Evolutionary conservation across 495 filamentous ascomycete genomes (phyloP).

Genomic region (Hyaloscypha finlandica): DNA sequence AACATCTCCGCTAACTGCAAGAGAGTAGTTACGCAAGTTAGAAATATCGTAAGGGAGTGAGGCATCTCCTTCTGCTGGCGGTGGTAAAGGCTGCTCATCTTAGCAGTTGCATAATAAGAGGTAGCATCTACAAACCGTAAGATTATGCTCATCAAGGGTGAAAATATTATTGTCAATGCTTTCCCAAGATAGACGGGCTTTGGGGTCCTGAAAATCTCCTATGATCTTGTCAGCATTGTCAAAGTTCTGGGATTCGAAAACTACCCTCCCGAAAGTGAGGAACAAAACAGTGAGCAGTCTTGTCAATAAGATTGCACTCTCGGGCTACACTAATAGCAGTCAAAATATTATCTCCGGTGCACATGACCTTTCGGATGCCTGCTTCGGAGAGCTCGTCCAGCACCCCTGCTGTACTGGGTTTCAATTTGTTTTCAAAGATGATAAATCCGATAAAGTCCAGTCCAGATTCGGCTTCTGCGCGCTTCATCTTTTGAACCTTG

Average conservation of each 20-base stretch:
- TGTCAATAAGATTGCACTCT: constrained; percentile 84
- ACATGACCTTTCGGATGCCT: constrained; percentile 91
- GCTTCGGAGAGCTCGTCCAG: constrained; percentile 83
- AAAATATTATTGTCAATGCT: constrained; percentile 82
- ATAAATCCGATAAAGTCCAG: constrained; percentile 94
- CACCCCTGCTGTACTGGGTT: constrained; percentile 74
- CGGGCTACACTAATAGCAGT: constrained; percentile 96
- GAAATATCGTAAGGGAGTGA: constrained; percentile 83
- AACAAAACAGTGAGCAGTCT: constrained; percentile 83
- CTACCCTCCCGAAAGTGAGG: constrained; percentile 80
- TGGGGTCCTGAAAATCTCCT: constrained; percentile 65
- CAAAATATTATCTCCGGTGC: constrained; percentile 97
- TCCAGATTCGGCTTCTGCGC: constrained; percentile 76
- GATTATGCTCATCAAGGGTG: constrained; percentile 72
- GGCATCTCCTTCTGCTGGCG: constrained; percentile 68
- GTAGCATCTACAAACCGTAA: constrained; percentile 53
- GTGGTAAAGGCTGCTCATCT: constrained; percentile 63
- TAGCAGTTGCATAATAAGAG: constrained; percentile 25
- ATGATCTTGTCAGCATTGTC: constrained; percentile 4
- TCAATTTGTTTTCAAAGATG: constrained; percentile 98
- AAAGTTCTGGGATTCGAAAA: not conserved
- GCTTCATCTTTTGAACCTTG: constrained; percentile 90
- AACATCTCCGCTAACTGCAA: constrained; percentile 89
- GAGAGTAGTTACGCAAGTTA: constrained; percentile 76
- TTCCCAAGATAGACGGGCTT: constrained; percentile 80